Conservation (phyloP, 2,329 filamentous ascomycete genomes). For the Colletotrichum lentis region DNA sequence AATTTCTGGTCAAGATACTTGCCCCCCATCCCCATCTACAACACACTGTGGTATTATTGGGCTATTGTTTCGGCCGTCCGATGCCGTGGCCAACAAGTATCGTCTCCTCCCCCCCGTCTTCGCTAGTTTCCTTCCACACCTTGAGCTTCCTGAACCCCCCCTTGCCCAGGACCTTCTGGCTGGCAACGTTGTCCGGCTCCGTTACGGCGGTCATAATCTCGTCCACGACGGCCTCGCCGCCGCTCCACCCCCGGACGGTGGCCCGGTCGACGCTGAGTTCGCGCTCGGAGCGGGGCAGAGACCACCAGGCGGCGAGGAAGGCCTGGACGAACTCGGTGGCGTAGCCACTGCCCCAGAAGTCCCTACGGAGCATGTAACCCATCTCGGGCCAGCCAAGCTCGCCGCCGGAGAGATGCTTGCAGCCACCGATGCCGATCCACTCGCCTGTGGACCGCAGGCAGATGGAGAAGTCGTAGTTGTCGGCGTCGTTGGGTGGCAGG, state of each 20-base stretch:
- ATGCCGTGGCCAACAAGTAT: constrained; percentile 24
- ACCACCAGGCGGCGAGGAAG: constrained; percentile 58
- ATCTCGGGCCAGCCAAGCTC: constrained; percentile 64
- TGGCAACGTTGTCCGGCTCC: constrained; percentile 59
- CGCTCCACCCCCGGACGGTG: constrained; percentile 44
- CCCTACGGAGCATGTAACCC: constrained; percentile 64
- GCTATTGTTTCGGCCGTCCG: constrained; percentile 7
- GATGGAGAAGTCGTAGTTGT: constrained; percentile 66
- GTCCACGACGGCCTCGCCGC: constrained; percentile 44
- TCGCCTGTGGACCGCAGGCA: constrained; percentile 56
- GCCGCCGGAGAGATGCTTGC: constrained; percentile 49
- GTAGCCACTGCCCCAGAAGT: constrained; percentile 64
- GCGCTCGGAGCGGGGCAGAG: constrained; percentile 56
- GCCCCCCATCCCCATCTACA: neutral
- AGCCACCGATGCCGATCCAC: constrained; percentile 61
- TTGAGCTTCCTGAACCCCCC: constrained; percentile 60
- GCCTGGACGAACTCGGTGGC: constrained; percentile 64
- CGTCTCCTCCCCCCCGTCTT: neutral
- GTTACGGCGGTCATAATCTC: constrained; percentile 59
- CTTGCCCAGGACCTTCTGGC: constrained; percentile 65
- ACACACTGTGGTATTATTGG: neutral
- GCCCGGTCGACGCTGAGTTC: constrained; percentile 54
- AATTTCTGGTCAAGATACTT: neutral
- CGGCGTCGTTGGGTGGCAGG: constrained; percentile 59
- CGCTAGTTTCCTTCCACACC: constrained; percentile 48